Evolutionary conservation across 2,329 filamentous ascomycete genomes (phyloP).

Genomic region (Cercospora brassicicola): DNA sequence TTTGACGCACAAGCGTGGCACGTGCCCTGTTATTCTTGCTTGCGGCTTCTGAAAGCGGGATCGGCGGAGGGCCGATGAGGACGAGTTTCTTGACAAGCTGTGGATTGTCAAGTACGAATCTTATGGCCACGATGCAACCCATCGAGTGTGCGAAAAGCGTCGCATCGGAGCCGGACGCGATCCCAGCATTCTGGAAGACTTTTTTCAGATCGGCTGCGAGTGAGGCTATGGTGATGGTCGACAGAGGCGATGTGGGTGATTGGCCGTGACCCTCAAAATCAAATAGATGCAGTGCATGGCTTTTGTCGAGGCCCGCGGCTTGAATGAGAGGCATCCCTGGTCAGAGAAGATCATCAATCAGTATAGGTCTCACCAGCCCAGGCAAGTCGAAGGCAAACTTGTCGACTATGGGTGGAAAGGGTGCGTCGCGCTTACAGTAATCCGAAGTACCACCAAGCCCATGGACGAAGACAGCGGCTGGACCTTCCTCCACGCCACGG

Average conservation of each 20-base stretch:
- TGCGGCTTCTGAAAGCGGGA: conserved; percentile 46
- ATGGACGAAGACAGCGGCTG: conserved; percentile 58
- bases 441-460: conserved; percentile 52
- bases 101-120: conserved; percentile 45
- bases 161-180: conserved; percentile 31
- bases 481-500: neutral
- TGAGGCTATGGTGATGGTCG: conserved; percentile 45
- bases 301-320: conserved; percentile 33
- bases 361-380: no score
- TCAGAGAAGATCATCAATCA: no score
- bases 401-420: neutral
- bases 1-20: conserved; percentile 45
- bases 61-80: conserved; percentile 51
- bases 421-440: conserved; percentile 39
- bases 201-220: conserved; percentile 44
- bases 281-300: conserved; percentile 39
- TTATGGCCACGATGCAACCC: conserved; percentile 52
- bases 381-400: no score
- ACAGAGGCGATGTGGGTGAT: conserved; percentile 53
- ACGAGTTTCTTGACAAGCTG: conserved; percentile 48
- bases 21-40: conserved; percentile 37
- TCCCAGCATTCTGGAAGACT: conserved; percentile 41
- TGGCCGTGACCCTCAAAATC: conserved; percentile 60
- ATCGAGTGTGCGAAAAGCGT: conserved; percentile 55
- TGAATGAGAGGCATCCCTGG: conserved; percentile 45